Percentiles rank a stretch among this genome's conserved stretches.
phyloP scores from a whole-genome alignment of 192 early-diverging fungal genomes.

The Backusella parvicylindrica region DNA sequence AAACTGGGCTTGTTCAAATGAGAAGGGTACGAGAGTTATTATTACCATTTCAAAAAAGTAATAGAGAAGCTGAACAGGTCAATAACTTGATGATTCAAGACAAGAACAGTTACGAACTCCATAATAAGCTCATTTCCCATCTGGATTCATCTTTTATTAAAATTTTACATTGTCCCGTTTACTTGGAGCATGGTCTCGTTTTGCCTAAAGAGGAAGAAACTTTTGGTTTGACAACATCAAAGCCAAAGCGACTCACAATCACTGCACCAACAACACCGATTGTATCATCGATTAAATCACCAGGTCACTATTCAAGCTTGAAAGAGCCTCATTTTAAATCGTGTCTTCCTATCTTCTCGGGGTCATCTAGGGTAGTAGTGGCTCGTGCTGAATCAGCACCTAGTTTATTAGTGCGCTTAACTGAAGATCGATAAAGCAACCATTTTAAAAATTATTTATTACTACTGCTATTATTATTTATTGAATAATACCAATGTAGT shows the following conservation, averaged over 20 bases:
- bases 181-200: constrained; percentile 5
- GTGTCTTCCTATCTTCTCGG: neutral
- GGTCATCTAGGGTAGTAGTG: neutral
- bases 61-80: neutral
- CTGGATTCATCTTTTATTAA: constrained; percentile 1
- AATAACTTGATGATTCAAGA: neutral
- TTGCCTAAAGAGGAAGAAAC: neutral
- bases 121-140: neutral
- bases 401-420: neutral
- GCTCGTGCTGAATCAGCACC: neutral
- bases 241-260: neutral
- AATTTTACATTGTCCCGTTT: neutral
- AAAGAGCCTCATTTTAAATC: neutral
- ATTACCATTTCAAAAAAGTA: neutral
- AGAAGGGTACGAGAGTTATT: neutral
- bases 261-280: neutral
- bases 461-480: neutral
- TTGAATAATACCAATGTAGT: neutral
- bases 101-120: neutral
- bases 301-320: neutral
- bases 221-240: neutral
- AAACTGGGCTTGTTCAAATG: constrained; percentile 7
- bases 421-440: neutral
- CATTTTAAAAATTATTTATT: neutral
- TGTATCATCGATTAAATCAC: neutral